Percentiles rank a stretch among this genome's conserved stretches.
Evolutionary conservation across 2,329 filamentous ascomycete genomes (phyloP).

Genomic region (Albifimbria verrucaria): DNA sequence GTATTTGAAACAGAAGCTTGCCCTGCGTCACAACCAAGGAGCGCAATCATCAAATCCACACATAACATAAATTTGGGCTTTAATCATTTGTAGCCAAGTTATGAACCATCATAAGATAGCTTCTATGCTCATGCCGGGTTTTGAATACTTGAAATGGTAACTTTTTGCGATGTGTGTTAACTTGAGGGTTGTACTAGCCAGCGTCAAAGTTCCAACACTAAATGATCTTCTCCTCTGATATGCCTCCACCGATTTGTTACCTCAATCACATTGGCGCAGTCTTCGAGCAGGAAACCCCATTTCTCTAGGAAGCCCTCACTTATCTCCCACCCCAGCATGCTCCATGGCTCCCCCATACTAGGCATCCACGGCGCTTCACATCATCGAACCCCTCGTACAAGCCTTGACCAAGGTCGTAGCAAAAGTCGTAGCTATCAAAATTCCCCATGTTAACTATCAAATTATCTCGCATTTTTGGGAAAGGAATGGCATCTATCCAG

Average conservation of each 20-base stretch:
- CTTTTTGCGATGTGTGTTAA: too few relatives aligned
- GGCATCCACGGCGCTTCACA: not conserved
- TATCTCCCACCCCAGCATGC: slow-evolving; percentile 11
- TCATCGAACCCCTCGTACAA: slow-evolving; percentile 4
- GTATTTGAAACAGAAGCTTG: too few relatives aligned
- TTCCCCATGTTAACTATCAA: not conserved
- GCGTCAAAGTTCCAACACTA: too few relatives aligned
- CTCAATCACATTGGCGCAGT: slow-evolving; percentile 10
- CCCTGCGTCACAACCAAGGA: too few relatives aligned
- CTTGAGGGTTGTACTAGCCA: too few relatives aligned
- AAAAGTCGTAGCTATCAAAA: slow-evolving; percentile 1
- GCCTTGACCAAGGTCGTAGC: not conserved
- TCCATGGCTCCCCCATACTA: slow-evolving; percentile 8
- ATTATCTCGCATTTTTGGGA: slow-evolving; percentile 4
- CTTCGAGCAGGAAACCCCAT: slow-evolving; percentile 13
- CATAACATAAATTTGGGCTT: too few relatives aligned
- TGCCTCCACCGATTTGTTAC: slow-evolving; percentile 14
- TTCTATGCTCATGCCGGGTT: too few relatives aligned
- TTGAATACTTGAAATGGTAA: too few relatives aligned
- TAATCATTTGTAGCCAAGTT: too few relatives aligned
- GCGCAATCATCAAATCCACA: too few relatives aligned
- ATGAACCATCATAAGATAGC: too few relatives aligned
- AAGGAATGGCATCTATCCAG: slow-evolving; percentile 4
- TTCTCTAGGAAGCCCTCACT: slow-evolving; percentile 12
- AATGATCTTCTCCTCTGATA: slow-evolving; percentile 7